These are phyloP conservation scores for Boeremia exigua DNA, from an alignment of 2,329 filamentous ascomycete species.

Conservation along the genomic window DNA sequence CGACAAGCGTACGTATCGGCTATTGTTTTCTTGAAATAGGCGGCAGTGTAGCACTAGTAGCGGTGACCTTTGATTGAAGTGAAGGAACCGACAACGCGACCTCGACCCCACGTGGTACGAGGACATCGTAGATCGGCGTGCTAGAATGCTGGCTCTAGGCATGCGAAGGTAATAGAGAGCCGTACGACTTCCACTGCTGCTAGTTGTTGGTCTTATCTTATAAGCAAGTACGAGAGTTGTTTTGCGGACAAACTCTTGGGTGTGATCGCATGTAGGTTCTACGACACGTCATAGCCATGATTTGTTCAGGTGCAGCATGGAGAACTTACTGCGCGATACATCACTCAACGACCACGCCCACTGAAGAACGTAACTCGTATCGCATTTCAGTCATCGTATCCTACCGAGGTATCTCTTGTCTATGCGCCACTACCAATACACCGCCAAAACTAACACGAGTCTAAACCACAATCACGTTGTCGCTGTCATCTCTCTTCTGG, in stretches of 20 bases:
- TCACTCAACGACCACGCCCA: neutral
- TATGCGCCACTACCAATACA: conserved; percentile 19
- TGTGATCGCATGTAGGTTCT: no score
- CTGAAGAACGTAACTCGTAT: conserved; percentile 12
- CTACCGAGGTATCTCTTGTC: conserved; percentile 16
- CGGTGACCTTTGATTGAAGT: conserved; percentile 4
- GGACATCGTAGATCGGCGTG: neutral
- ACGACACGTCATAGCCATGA: no score
- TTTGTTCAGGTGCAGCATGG: neutral
- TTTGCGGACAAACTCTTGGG: no score
- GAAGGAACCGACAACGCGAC: neutral
- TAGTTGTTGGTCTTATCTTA: no score
- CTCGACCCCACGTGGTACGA: neutral
- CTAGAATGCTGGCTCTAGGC: neutral
- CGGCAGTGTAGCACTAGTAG: neutral
- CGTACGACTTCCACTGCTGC: no score
- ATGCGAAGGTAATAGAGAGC: no score
- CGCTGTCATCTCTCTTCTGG: neutral
- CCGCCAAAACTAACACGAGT: neutral
- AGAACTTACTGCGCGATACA: neutral
- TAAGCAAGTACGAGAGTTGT: no score
- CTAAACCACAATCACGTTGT: conserved; percentile 12
- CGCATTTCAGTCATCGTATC: conserved; percentile 11
- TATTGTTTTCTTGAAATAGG: neutral
- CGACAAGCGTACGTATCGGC: neutral